A percentile compares a stretch with the other conserved stretches of the same genome.
Conservation (phyloP, 1,284 basidiomycete genomes). For the Xanthoconium separans region DNA sequence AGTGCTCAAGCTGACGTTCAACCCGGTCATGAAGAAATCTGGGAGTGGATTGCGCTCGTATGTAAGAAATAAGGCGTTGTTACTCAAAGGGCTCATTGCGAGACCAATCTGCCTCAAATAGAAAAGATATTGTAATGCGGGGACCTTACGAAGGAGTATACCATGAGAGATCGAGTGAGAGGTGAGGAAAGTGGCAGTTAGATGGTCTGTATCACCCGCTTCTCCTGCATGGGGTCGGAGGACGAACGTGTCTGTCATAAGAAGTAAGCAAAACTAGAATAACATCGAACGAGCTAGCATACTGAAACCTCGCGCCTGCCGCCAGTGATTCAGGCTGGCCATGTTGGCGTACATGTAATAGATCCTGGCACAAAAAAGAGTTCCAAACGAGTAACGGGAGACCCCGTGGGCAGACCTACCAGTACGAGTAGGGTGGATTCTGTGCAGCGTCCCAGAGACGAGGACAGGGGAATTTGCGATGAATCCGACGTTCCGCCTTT, state of each 20-base stretch:
- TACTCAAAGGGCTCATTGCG: constrained; percentile 97
- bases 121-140: constrained; percentile 90
- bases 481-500: constrained; percentile 88
- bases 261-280: background rate
- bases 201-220: constrained; percentile 97
- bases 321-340: constrained; percentile 93
- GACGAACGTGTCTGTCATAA: constrained; percentile 84
- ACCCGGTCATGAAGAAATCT: constrained; percentile 93
- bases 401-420: constrained; percentile 46
- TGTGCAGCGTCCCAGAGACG: constrained; percentile 87
- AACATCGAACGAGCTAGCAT: constrained; percentile 31
- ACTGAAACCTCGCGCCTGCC: constrained; percentile 89
- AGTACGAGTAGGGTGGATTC: constrained; percentile 94
- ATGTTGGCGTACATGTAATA: constrained; percentile 99
- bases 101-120: constrained; percentile 97
- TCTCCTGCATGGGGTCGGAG: constrained; percentile 97
- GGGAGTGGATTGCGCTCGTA: constrained; percentile 98
- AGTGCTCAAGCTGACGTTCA: constrained; percentile 96
- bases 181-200: constrained; percentile 93
- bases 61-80: constrained; percentile 95
- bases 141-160: constrained; percentile 95
- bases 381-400: background rate
- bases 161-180: constrained; percentile 99
- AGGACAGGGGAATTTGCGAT: constrained; percentile 96
- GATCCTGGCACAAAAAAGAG: constrained; percentile 52